A percentile compares a stretch with the other conserved stretches of the same genome.
phyloP scores from a whole-genome alignment of 352 stramenopile species.

The Pilasporangium apinafurcum region DNA sequence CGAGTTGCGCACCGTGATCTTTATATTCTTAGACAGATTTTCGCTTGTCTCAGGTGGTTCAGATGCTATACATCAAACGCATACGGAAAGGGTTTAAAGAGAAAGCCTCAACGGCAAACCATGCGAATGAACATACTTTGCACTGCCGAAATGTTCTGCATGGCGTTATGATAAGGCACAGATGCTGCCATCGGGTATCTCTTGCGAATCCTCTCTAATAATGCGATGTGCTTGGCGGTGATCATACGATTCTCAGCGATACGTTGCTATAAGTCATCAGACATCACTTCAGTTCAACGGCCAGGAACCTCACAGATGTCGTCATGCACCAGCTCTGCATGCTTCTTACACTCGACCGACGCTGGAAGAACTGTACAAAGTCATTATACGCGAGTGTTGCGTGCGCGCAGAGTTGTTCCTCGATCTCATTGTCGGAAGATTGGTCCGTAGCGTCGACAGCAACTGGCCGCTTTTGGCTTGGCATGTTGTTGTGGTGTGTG shows the following conservation, averaged over 20 bases:
- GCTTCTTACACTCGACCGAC: slow-evolving; percentile 38
- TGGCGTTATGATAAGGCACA: slow-evolving; percentile 19
- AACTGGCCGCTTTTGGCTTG: too few relatives aligned
- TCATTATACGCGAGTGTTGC: slow-evolving; percentile 59
- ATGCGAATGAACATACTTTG: slow-evolving; percentile 35
- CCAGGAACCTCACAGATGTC: background rate
- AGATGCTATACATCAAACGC: slow-evolving; percentile 20
- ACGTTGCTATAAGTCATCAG: slow-evolving; percentile 18
- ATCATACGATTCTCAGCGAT: slow-evolving; percentile 57
- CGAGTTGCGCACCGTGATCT: slow-evolving; percentile 20
- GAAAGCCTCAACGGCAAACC: background rate
- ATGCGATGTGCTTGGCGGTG: slow-evolving; percentile 23
- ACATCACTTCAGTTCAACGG: background rate
- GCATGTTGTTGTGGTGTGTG: too few relatives aligned
- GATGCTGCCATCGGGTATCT: slow-evolving; percentile 19
- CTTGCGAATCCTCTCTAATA: slow-evolving; percentile 12
- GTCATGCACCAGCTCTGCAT: background rate
- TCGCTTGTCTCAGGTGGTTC: slow-evolving; percentile 23
- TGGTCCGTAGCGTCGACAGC: too few relatives aligned
- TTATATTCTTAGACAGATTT: slow-evolving; percentile 10
- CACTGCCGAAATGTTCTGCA: slow-evolving; percentile 27
- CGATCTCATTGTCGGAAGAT: slow-evolving; percentile 51
- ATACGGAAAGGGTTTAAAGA: background rate
- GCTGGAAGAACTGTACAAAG: slow-evolving; percentile 54
- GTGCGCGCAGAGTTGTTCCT: slow-evolving; percentile 70